phyloP scores from a whole-genome alignment of 192 early-diverging fungal species.

The Coemansia sp. region DNA sequence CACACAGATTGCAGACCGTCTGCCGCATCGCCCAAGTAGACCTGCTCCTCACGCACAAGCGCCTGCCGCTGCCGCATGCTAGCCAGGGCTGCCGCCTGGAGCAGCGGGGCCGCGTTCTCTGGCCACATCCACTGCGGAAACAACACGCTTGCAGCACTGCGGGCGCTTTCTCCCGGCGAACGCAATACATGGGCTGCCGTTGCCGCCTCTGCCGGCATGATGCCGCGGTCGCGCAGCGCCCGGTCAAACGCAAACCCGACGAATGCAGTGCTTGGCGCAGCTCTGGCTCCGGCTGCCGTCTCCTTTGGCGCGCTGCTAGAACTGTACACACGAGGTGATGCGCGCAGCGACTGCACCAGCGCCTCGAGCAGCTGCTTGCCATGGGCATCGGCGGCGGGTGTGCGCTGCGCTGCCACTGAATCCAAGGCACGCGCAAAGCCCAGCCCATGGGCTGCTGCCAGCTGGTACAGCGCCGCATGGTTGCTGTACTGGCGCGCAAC shows the following conservation, averaged over 20 bases:
- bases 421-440: conserved; percentile 17
- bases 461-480: conserved; percentile 22
- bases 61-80: conserved; percentile 14
- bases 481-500: conserved; percentile 21
- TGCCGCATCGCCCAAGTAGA: conserved; percentile 4
- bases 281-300: not conserved
- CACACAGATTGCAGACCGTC: not conserved
- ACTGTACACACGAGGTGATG: not conserved
- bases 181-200: not conserved
- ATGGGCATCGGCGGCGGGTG: conserved; percentile 5
- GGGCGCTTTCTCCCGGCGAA: not conserved
- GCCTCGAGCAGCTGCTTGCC: conserved; percentile 11
- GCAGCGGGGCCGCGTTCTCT: conserved; percentile 18
- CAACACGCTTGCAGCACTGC: not conserved
- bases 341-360: conserved; percentile 23
- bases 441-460: conserved; percentile 19
- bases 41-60: conserved; percentile 7
- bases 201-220: not conserved
- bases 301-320: not conserved
- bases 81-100: conserved; percentile 31
- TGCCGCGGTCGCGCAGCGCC: conserved; percentile 5
- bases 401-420: not conserved
- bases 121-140: conserved; percentile 46
- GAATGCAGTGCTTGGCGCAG: conserved; percentile 18
- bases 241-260: conserved; percentile 40